phyloP scores from a whole-genome alignment of 106 monocot species.

The Phalaenopsis aphrodite region DNA sequence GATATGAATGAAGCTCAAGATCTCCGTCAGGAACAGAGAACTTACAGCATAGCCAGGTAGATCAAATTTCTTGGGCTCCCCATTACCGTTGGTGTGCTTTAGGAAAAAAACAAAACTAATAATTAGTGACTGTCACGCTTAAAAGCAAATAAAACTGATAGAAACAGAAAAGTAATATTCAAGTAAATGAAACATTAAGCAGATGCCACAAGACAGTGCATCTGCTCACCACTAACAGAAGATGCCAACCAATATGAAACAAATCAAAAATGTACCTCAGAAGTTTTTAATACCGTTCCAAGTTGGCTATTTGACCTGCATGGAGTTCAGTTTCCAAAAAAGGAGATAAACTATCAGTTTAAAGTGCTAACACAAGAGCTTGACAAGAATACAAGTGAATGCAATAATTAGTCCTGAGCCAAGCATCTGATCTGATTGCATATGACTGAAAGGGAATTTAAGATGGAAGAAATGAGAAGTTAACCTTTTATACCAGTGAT shows the following conservation, averaged over 20 bases:
- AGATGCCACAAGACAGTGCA: not conserved
- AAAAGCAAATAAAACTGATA: not conserved
- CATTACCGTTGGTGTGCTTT: slow-evolving; percentile 27
- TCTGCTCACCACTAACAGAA: not conserved
- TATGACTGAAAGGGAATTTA: not conserved
- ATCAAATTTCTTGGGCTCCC: slow-evolving; percentile 37
- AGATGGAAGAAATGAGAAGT: not conserved
- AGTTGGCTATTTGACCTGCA: slow-evolving; percentile 35
- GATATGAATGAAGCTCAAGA: not conserved
- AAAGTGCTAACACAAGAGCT: not conserved
- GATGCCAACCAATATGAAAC: not conserved
- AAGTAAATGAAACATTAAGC: not conserved
- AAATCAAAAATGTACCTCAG: slow-evolving; percentile 15
- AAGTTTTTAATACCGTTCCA: not conserved
- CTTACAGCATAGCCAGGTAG: slow-evolving; percentile 66
- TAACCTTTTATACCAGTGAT: slow-evolving; percentile 54
- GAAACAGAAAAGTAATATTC: not conserved
- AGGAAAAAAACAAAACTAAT: not conserved
- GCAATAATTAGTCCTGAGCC: not conserved
- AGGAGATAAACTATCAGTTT: not conserved
- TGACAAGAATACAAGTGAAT: not conserved
- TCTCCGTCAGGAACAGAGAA: slow-evolving; percentile 1
- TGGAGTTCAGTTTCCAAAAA: not conserved
- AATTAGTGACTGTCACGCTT: not conserved
- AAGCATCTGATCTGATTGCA: not conserved